Base-by-base conservation (phyloP, 352 stramenopile species). In the Pythium grandisporangium region DNA sequence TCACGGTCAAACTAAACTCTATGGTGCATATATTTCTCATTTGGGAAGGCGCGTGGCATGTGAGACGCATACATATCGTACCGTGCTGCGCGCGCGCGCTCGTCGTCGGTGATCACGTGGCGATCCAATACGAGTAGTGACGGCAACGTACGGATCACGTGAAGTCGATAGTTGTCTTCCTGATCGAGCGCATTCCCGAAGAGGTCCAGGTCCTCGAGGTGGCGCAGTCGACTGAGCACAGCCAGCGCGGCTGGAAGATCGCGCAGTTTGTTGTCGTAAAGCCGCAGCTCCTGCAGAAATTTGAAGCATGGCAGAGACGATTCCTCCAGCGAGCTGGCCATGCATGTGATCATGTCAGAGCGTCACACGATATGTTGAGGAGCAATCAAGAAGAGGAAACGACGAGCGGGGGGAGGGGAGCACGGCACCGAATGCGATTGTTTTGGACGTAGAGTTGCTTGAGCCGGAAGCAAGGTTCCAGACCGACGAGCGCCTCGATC, bases 371-470 rank as follows among this genome's bases (percentile, higher is more conserved):
- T n/a, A n/a, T n/a, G n/a, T n/a, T n/a, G n/a, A 35, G 12, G 4
- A 34, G 7, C 24, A 40, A 16, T 38, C 33, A 11, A 38, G 11
- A 38, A 38, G 13, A 5, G 17, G 16, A 12, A 37, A 32, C 23
- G 33, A 13, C 14, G 40, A 48, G 19, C 5, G n/a, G n/a, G n/a
- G n/a, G n/a, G n/a, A n/a, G n/a, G n/a, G 35, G 58, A n/a, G 26
- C 19, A 16, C 35, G 34, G 30, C 61, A 71, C 47, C 63, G 60
- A 26, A 88, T 89, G 41, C 45, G 66, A 44, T 97, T 97, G 60
- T 90, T 81, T 30, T 96, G 84, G 8, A 59, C 70, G 45, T 93
- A 95, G 5, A 96, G 66, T 45, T 78, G 64, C 47, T 96, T 95
- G 45, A 96, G 74, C 7, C 86, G 80, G 43, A 95, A 73, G 51